Conservation (phyloP, 2,329 filamentous ascomycete species). For the Calonectria leucothoes region DNA sequence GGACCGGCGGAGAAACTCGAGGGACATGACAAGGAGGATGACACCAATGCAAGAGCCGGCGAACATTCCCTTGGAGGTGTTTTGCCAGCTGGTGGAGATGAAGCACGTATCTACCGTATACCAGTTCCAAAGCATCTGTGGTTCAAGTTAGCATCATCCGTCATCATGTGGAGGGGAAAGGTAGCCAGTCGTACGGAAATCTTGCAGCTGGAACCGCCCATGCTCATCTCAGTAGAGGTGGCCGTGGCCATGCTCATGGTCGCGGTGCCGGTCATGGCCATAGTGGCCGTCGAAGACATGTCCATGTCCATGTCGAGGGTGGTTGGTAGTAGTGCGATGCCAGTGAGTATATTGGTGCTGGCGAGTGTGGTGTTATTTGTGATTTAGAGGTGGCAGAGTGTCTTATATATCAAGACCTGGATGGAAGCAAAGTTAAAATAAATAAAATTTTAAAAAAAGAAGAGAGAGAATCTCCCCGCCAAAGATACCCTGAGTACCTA, state of each 20-base stretch:
- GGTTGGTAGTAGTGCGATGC: neutral
- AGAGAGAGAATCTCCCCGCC: neutral
- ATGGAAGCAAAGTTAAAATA: neutral
- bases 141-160: neutral
- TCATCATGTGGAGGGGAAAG: too few relatives aligned
- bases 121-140: constrained; percentile 85
- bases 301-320: constrained; percentile 22
- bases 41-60: constrained; percentile 85
- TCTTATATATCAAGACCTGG: neutral
- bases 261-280: constrained; percentile 25
- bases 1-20: constrained; percentile 78
- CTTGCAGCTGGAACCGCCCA: constrained; percentile 46
- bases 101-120: constrained; percentile 78
- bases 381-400: neutral
- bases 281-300: constrained; percentile 24
- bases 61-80: constrained; percentile 77
- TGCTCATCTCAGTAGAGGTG: constrained; percentile 30
- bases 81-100: constrained; percentile 75
- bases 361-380: neutral
- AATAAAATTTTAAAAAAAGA: neutral
- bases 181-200: constrained; percentile 51
- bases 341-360: too few relatives aligned
- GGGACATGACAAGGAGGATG: constrained; percentile 76
- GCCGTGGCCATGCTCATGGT: constrained; percentile 36
- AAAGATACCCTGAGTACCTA: neutral